A percentile compares a stretch with the other conserved stretches of the same genome.
Conservation (phyloP, 2,329 filamentous ascomycete species). For the Nothomitra cinnamomea region DNA sequence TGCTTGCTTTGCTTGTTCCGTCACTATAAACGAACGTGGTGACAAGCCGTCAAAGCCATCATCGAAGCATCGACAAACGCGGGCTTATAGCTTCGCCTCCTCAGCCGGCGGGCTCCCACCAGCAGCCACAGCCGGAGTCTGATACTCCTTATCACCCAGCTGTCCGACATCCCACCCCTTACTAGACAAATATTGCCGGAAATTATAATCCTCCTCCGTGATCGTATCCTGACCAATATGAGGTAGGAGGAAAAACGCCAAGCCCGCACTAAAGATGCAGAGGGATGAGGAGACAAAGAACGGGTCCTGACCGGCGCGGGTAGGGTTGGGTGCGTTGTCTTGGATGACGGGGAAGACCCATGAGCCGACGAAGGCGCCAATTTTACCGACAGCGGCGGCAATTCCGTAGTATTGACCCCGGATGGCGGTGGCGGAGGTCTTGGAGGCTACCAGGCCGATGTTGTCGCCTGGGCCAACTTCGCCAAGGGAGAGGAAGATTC, state of each 20-base stretch:
- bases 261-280: conserved; percentile 54
- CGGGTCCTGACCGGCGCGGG: conserved; percentile 59
- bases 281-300: conserved; percentile 73
- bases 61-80: no score
- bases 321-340: conserved; percentile 35
- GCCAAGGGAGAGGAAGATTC: conserved; percentile 58
- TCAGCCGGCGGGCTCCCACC: neutral
- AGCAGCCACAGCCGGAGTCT: neutral
- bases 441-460: conserved; percentile 72
- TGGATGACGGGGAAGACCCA: conserved; percentile 63
- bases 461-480: conserved; percentile 83
- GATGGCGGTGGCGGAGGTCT: conserved; percentile 78
- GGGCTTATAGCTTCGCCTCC: neutral
- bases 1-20: no score
- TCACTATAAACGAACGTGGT: no score
- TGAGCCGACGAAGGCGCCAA: conserved; percentile 72
- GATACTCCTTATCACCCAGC: conserved; percentile 27
- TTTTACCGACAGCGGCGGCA: conserved; percentile 56
- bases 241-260: conserved; percentile 54
- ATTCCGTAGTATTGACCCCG: conserved; percentile 61
- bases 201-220: conserved; percentile 54
- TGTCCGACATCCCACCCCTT: conserved; percentile 60
- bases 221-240: conserved; percentile 75
- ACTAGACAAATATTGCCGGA: conserved; percentile 53
- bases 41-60: no score